Conservation (phyloP, 2,329 filamentous ascomycete species). For the Dothiorella sarmentorum region DNA sequence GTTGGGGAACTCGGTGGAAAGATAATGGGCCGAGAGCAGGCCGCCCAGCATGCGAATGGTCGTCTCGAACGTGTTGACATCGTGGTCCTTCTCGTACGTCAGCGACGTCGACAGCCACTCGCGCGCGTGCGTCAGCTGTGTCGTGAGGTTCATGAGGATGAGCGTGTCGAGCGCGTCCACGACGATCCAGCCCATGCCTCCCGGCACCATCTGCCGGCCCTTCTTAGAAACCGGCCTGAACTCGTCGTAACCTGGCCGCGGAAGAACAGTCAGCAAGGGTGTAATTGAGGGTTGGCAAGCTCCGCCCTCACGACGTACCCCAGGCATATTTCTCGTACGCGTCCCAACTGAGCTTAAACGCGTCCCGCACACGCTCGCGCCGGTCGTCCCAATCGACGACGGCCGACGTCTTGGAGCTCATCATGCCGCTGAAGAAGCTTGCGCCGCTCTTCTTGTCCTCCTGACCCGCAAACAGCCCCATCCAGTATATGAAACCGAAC, state of each 20-base stretch:
- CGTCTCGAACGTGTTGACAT: conserved; percentile 97
- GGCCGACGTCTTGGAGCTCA: conserved; percentile 3
- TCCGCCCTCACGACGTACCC: conserved; percentile 58
- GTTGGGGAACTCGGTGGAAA: conserved; percentile 79
- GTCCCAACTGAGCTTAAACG: conserved; percentile 88
- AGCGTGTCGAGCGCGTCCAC: conserved; percentile 93
- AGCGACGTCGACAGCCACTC: conserved; percentile 82
- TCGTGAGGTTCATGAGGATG: conserved; percentile 97
- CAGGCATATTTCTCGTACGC: conserved; percentile 90
- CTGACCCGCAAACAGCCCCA: conserved; percentile 29
- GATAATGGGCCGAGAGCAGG: conserved; percentile 86
- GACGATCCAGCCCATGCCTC: conserved; percentile 96
- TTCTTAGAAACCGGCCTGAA: conserved; percentile 79
- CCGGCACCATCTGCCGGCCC: conserved; percentile 76
- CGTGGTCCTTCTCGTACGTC: conserved; percentile 86
- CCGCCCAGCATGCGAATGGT: conserved; percentile 97
- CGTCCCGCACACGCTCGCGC: conserved; percentile 78
- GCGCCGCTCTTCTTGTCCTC: background rate
- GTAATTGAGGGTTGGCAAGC: background rate
- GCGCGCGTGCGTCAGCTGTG: conserved; percentile 75
- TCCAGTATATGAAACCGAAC: conserved; percentile 64
- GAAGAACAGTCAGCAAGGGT: conserved; percentile 14
- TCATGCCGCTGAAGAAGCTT: background rate
- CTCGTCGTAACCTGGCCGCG: conserved; percentile 63
- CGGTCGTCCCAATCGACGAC: conserved; percentile 71